Percentiles rank a stretch among this genome's conserved stretches.
phyloP scores from a whole-genome alignment of 139 green algal genomes.

The Chlorella sp. region DNA sequence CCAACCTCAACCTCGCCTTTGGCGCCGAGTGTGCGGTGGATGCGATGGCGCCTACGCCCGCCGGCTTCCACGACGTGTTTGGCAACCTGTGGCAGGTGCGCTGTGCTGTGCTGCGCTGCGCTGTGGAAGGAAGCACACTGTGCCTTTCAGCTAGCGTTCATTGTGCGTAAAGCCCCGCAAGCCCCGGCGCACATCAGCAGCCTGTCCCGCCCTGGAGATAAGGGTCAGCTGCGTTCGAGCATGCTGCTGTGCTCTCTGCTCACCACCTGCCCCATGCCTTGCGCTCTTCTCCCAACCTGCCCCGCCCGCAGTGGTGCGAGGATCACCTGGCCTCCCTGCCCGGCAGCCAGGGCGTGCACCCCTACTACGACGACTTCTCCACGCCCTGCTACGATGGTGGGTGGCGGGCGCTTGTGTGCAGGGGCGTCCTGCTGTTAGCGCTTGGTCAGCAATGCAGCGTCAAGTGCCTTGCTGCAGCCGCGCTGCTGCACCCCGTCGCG shows the following conservation, averaged over 20 bases:
- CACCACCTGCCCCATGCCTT: no score
- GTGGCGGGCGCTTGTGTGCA: neutral
- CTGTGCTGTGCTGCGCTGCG: neutral
- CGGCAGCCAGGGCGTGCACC: constrained; percentile 55
- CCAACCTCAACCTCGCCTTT: constrained; percentile 78
- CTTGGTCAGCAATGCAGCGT: no score
- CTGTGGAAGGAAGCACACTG: no score
- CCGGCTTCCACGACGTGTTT: constrained; percentile 58
- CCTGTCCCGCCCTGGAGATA: no score
- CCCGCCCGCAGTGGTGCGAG: constrained; percentile 60
- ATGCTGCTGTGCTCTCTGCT: no score
- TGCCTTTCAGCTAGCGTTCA: no score
- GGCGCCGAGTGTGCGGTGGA: constrained; percentile 71
- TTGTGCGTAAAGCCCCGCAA: no score
- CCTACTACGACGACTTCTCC: constrained; percentile 86
- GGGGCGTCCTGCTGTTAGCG: no score
- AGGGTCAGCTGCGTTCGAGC: no score
- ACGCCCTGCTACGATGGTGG: constrained; percentile 72
- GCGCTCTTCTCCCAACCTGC: neutral
- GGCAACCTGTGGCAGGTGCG: constrained; percentile 55
- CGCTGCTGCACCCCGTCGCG: no score
- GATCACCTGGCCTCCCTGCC: constrained; percentile 76
- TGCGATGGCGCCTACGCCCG: constrained; percentile 55
- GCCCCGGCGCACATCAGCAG: no score
- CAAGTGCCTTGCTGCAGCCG: no score